Evolutionary conservation across 495 filamentous ascomycete genomes (phyloP), one percentile per base, ranked within the genome.

Genomic region (Podospora didyma): DNA sequence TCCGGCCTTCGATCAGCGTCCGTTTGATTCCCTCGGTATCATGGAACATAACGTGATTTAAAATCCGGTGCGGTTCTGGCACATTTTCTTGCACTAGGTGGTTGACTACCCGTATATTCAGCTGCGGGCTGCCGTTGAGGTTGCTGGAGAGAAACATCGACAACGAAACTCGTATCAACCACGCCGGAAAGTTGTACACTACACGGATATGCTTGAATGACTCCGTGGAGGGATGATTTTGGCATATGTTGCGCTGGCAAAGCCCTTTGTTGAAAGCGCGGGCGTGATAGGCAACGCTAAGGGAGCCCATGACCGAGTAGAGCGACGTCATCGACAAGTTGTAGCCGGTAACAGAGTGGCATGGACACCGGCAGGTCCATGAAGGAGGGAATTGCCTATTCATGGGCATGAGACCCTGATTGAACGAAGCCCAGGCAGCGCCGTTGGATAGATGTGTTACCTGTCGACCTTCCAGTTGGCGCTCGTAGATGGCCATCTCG

Each of bases 111-210:
- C 53, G 45, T 10, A 56, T 39, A 37, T 50, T 50, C 37, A 57
- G 37, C 35, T 57, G 46, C 2, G 54, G 54, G 19, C 26, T 47
- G 7, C 54, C 54, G 54, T 57, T 57, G 22, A 57, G 31, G 23
- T 57, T 51, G 47, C 46, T 57, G 9, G 54, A 50, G 23, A 46
- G 20, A 22, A 57, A 57, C n/a, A 49, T 24, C 6, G 54, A 57
- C 17, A 57, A 10, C 2, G 54, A 16, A 1, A 31, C 22, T 7
- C 54, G 23, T 5, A 48, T 31, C 14, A 57, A 23, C 54, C 54
- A 57, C 22, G 20, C 37, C 2, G 54, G 54, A 5, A 57, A 41
- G 19, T 44, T 21, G 41, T 42, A 49, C 3, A 22, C 17, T n/a
- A 45, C 1, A 35, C 5, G 35, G 1, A 50, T 11, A 22, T 57